Conservation (phyloP, 805 yeast genomes). For the Wickerhamiella vanderwaltii region DNA sequence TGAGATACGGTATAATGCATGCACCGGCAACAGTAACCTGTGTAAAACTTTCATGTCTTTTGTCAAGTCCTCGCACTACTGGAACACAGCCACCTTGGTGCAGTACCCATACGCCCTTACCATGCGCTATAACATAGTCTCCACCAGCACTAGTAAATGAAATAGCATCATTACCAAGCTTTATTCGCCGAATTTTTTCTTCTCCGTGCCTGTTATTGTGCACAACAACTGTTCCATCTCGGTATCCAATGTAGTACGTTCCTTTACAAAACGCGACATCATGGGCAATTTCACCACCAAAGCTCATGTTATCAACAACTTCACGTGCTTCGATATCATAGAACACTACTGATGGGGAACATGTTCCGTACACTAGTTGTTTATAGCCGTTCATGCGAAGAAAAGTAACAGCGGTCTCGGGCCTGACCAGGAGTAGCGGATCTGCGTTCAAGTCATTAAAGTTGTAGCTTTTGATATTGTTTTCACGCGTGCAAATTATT, state of each 20-base stretch:
- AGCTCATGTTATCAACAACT: background rate
- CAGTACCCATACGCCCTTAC: conserved; percentile 2
- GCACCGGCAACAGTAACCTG: background rate
- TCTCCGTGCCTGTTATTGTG: background rate
- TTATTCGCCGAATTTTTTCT: background rate
- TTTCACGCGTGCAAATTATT: background rate
- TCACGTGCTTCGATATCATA: background rate
- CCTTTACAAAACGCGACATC: background rate
- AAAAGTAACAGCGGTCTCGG: background rate
- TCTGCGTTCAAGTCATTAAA: background rate
- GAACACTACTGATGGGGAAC: background rate
- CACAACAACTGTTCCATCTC: background rate
- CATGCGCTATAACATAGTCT: background rate
- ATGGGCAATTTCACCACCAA: background rate
- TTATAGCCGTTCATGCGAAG: background rate
- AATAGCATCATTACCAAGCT: background rate
- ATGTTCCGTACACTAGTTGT: background rate
- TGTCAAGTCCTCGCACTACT: background rate
- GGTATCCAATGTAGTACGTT: background rate
- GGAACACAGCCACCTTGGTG: background rate
- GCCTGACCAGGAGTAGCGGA: background rate
- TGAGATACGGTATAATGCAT: background rate
- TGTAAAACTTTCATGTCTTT: background rate
- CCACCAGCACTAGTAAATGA: background rate
- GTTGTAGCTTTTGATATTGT: background rate